Evolutionary conservation across 306 rosid genomes (phyloP), one percentile per base, ranked within the genome.

Genomic region (Pyrus communis): DNA sequence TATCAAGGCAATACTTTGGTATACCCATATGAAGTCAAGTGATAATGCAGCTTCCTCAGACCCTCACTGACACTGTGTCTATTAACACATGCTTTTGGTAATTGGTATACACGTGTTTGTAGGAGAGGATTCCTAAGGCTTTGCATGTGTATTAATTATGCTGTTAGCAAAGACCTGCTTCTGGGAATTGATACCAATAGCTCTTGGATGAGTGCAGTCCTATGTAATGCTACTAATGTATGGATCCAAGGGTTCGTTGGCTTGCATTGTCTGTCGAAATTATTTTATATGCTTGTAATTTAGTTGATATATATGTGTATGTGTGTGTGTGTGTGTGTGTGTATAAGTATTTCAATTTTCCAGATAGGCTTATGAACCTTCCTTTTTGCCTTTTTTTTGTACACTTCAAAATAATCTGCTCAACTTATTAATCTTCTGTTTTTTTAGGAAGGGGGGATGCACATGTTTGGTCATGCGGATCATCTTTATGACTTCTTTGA

Each of bases 391-490:
- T 17, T 22, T 15, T 59, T 61, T 14, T 30, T 61, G 18, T 61
- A 21, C 10, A 61, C 35, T 27, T 61, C 11, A 23, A 61, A 61
- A 27, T 30, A 28, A 62, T 62, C 67, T 62, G 40, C 40, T 62
- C 40, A 64, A 12, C 67, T 83, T 73, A 80, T 84, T 67, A 79
- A 75, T 82, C 69, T 67, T 38, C 68, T 73, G n/a, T 74, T 73
- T 70, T 60, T 69, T 40, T 22, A 70, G 76, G 85, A 75, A 81
- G 82, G 70, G 75, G 81, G 72, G 54, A 77, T 87, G 85, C 10
- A 19, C 75, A 85, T 88, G 93, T 87, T 67, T 75, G 87, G 83
- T 65, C 75, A 80, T 82, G 82, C 40, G 79, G 83, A 82, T 75
- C 69, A 69, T 74, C 51, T 85, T 71, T 25, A 52, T 71, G 64